These are phyloP conservation scores for Vigna trinervia DNA, from an alignment of 306 rosid species.

Conservation along the genomic window DNA sequence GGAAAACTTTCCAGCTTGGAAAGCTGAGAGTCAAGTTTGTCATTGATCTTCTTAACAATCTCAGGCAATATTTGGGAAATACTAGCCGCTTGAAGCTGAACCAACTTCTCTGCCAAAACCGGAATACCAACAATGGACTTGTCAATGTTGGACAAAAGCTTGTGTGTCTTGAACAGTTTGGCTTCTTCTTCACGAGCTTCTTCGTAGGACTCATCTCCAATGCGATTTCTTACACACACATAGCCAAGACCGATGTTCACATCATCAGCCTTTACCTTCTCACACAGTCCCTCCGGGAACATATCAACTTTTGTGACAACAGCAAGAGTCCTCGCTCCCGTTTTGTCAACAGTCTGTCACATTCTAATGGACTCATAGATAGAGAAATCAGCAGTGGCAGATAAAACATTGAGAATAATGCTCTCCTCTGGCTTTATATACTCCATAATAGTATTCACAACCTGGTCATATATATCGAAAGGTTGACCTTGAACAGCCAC, in stretches of 20 bases:
- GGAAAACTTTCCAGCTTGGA: not conserved
- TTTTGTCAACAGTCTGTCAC: conserved; percentile 44
- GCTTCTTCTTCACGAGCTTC: not conserved
- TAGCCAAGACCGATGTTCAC: conserved; percentile 10
- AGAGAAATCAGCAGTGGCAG: conserved; percentile 56
- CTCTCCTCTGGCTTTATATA: conserved; percentile 55
- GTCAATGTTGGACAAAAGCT: conserved; percentile 6
- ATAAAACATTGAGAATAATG: conserved; percentile 57
- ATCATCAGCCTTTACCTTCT: not conserved
- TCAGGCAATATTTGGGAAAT: not conserved
- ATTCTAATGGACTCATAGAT: conserved; percentile 61
- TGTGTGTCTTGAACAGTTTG: not conserved
- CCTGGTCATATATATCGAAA: conserved; percentile 56
- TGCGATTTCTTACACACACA: not conserved
- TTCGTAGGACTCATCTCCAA: conserved; percentile 4
- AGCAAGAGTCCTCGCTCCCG: conserved; percentile 1
- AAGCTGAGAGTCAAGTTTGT: not conserved
- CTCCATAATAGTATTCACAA: conserved; percentile 49
- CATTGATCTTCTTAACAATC: conserved; percentile 4
- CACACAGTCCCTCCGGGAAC: not conserved
- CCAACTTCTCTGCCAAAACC: conserved; percentile 8
- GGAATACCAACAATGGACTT: conserved; percentile 9
- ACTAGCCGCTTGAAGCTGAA: conserved; percentile 1
- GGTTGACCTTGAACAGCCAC: conserved; percentile 63
- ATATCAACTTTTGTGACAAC: conserved; percentile 9